Conservation (phyloP, 352 stramenopile genomes). For the Pythium sp. region DNA sequence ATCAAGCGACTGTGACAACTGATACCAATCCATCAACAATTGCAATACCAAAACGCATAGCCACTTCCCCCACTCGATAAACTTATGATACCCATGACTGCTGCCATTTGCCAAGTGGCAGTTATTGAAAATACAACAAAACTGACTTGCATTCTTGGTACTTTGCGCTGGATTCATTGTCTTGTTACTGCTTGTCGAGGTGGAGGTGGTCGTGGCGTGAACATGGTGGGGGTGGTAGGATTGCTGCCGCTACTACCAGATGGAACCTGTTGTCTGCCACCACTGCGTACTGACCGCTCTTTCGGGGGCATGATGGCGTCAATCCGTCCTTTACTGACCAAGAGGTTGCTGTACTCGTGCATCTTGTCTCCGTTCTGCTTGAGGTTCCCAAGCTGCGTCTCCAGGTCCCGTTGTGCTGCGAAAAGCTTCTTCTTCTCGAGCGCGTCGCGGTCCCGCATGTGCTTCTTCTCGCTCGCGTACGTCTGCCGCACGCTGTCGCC, state of each 20-base stretch:
- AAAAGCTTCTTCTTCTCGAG: slow-evolving; percentile 30
- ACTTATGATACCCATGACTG: neutral
- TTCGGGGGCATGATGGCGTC: slow-evolving; percentile 26
- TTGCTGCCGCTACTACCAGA: neutral
- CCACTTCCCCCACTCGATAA: neutral
- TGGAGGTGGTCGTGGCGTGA: slow-evolving; percentile 16
- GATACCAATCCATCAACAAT: no score
- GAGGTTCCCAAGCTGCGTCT: slow-evolving; percentile 39
- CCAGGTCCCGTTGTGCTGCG: slow-evolving; percentile 35
- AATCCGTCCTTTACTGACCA: slow-evolving; percentile 55
- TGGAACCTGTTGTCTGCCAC: neutral
- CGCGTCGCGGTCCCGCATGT: slow-evolving; percentile 29
- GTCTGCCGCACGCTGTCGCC: slow-evolving; percentile 43
- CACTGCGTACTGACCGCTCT: slow-evolving; percentile 1
- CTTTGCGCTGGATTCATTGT: neutral
- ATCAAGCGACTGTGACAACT: slow-evolving; percentile 56
- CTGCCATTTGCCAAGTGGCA: neutral
- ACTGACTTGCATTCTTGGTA: neutral
- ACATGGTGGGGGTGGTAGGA: neutral
- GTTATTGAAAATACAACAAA: neutral
- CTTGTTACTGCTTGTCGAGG: slow-evolving; percentile 3
- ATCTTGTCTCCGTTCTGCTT: slow-evolving; percentile 32
- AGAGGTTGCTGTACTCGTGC: slow-evolving; percentile 66
- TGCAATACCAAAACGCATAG: neutral
- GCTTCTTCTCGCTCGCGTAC: slow-evolving; percentile 45